Evolutionary conservation across 768 basidiomycete genomes (phyloP).

Genomic region (Grammothele lineata): DNA sequence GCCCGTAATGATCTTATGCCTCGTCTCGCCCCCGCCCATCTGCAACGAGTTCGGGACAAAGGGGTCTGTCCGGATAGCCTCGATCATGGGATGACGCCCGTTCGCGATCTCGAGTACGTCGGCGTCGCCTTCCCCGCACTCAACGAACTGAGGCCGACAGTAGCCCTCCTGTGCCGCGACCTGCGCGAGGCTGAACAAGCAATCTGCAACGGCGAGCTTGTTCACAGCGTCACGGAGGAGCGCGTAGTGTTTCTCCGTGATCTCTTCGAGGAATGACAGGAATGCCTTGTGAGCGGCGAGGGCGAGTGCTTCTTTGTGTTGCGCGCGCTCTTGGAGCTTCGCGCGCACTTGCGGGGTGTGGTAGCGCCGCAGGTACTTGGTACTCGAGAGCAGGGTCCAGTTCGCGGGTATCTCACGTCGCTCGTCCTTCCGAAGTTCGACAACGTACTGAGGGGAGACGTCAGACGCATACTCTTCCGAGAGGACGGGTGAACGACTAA

Average conservation of each 20-base stretch:
- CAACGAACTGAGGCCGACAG: conserved; percentile 69
- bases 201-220: conserved; percentile 82
- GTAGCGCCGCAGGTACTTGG: conserved; percentile 68
- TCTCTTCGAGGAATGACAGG: conserved; percentile 63
- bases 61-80: conserved; percentile 68
- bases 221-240: conserved; percentile 71
- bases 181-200: conserved; percentile 77
- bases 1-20: conserved; percentile 69
- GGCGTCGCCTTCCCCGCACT: conserved; percentile 29
- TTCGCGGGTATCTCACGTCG: conserved; percentile 39
- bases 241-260: conserved; percentile 62
- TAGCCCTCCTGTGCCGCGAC: conserved; percentile 77
- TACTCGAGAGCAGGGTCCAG: conserved; percentile 73
- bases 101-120: conserved; percentile 67
- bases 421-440: conserved; percentile 69
- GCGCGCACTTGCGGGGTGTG: conserved; percentile 62
- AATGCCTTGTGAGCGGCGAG: conserved; percentile 66
- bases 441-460: conserved; percentile 55
- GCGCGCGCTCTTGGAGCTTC: conserved; percentile 68
- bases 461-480: too few relatives aligned
- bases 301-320: conserved; percentile 67
- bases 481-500: conserved; percentile 26
- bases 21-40: conserved; percentile 51
- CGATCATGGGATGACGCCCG: conserved; percentile 95
- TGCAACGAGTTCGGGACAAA: conserved; percentile 81